Base-by-base conservation (phyloP, 164 flowering plant genomes). In the Warburgia ugandensis region DNA sequence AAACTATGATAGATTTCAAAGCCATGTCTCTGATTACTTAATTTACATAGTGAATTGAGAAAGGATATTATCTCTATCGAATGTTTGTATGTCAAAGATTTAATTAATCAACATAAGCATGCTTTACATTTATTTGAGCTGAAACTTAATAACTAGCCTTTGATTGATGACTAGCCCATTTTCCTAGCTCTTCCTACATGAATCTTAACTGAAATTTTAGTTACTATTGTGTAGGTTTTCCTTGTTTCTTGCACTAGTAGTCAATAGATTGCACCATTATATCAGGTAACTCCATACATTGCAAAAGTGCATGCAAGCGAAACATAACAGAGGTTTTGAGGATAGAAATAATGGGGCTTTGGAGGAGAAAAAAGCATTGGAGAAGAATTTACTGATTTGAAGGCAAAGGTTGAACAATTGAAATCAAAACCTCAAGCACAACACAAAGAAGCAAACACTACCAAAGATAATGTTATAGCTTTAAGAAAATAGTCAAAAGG, bases 401-500 rank as follows among this genome's bases (percentile, higher is more conserved):
- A 41, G 54, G 52, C 29, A 13, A 73, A 66, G 62, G 54, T 72
- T 29, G 72, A 68, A 55, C 60, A 73, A 45, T 60, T 81, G 54
- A 71, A 76, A 46, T 67, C 70, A n/a, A 83, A 76, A 44, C 66
- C 69, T 6, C 73, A 73, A 62, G 57, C 25, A 25, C 83, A 70
- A 67, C 45, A 55, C n/a, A 75, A 72, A 48, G 88, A 77, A 2
- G 71, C 58, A 3, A 52, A 55, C 23, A 51, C 70, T 54, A 80
- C 83, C 8, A 83, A 86, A 70, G 66, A 77, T 38, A 74, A 70
- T 66, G 68, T 73, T 20, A 53, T 64, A 48, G 95, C 88, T 51
- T 51, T 83, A 48, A 77, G 65, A 60, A 79, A 86, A 55, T 91
- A 83, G 64, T 74, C 84, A 4, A 86, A 79, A 66, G 86, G 95